A percentile compares a stretch with the other conserved stretches of the same genome.
These are phyloP conservation scores for Verticillium nonalfalfae DNA, from an alignment of 2,329 filamentous ascomycete species.

Conservation along the genomic window DNA sequence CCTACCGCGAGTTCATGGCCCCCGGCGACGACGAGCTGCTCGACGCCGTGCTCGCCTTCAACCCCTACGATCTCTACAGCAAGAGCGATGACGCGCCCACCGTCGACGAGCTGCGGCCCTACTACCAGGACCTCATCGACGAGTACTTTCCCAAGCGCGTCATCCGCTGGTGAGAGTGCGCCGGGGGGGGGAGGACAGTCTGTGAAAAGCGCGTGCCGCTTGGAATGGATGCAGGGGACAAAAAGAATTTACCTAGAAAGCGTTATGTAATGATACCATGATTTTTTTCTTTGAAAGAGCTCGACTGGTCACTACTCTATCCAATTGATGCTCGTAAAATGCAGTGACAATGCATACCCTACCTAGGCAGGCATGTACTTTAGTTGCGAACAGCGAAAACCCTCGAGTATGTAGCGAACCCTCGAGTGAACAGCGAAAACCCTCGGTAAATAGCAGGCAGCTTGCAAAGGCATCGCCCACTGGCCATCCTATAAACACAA, in stretches of 20 bases:
- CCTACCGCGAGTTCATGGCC: constrained; percentile 78
- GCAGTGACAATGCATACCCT: too few species aligned
- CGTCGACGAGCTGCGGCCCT: constrained; percentile 65
- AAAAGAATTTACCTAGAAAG: background rate
- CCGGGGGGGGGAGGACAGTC: too few species aligned
- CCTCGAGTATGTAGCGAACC: too few species aligned
- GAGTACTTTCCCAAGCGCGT: constrained; percentile 34
- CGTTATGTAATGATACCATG: background rate
- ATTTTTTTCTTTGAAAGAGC: background rate
- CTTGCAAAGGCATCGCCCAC: too few species aligned
- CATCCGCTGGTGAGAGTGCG: constrained; percentile 35
- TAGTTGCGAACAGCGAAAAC: too few species aligned
- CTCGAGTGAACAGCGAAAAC: too few species aligned
- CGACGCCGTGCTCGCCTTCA: constrained; percentile 77
- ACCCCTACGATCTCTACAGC: constrained; percentile 87
- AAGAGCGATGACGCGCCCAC: constrained; percentile 80
- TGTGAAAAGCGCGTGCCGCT: background rate
- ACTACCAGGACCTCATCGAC: constrained; percentile 35
- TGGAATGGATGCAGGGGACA: background rate
- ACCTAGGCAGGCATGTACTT: too few species aligned
- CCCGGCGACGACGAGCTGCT: constrained; percentile 76
- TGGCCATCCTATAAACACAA: background rate
- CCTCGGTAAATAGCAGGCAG: too few species aligned
- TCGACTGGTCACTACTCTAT: background rate
- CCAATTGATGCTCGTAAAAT: background rate